Evolutionary conservation across 1,139 yeast genomes (phyloP).

Genomic region (Candida freyschussii): DNA sequence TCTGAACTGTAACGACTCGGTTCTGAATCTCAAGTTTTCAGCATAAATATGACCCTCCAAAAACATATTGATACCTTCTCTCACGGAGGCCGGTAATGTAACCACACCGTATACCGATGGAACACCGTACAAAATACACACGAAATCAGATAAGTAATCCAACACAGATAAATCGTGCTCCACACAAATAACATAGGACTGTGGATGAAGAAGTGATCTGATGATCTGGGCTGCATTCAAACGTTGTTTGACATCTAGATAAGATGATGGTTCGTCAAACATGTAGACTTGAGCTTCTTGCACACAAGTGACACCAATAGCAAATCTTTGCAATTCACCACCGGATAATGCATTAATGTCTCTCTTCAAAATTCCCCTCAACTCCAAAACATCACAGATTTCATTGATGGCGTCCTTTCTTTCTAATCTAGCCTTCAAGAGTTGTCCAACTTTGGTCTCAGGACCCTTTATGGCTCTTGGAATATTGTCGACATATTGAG

Average conservation of each 20-base stretch:
- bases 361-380: slow-evolving; percentile 69
- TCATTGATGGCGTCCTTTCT: slow-evolving; percentile 58
- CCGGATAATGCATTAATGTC: slow-evolving; percentile 89
- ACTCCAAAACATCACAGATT: slow-evolving; percentile 65
- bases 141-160: slow-evolving; percentile 93
- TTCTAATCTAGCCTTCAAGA: slow-evolving; percentile 70
- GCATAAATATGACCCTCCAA: slow-evolving; percentile 97
- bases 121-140: slow-evolving; percentile 94
- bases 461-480: slow-evolving; percentile 96
- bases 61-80: slow-evolving; percentile 98
- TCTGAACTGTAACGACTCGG: slow-evolving; percentile 91
- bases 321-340: slow-evolving; percentile 98
- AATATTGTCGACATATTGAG: slow-evolving; percentile 95
- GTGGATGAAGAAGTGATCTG: slow-evolving; percentile 72
- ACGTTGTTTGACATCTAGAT: slow-evolving; percentile 97
- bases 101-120: slow-evolving; percentile 99
- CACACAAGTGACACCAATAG: slow-evolving; percentile 94
- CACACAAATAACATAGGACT: slow-evolving; percentile 86
- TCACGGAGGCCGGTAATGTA: slow-evolving; percentile 89
- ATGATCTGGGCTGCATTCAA: slow-evolving; percentile 93
- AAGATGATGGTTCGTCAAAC: slow-evolving; percentile 99
- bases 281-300: slow-evolving; percentile 93
- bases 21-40: slow-evolving; percentile 94
- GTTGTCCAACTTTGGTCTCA: slow-evolving; percentile 78
- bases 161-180: slow-evolving; percentile 97